A percentile compares a stretch with the other conserved stretches of the same genome.
phyloP scores from a whole-genome alignment of 768 basidiomycete species.

The Chalciporus piperatus region DNA sequence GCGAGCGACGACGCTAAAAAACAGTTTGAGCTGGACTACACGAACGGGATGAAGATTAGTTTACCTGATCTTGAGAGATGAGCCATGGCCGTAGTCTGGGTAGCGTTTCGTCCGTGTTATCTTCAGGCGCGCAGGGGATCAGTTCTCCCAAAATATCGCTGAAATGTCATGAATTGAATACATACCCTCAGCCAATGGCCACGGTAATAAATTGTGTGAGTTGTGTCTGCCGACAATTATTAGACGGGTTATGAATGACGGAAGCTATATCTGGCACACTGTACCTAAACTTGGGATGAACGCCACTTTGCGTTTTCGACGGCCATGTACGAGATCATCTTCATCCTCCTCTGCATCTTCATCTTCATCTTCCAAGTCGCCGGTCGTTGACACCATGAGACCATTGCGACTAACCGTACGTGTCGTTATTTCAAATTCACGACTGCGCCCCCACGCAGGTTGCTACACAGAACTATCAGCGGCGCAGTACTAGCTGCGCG shows the following conservation, averaged over 20 bases:
- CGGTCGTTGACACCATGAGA: conserved; percentile 64
- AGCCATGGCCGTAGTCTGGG: conserved; percentile 71
- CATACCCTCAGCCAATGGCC: conserved; percentile 84
- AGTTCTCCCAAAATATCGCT: conserved; percentile 17
- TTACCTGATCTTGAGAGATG: conserved; percentile 79
- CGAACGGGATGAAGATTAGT: conserved; percentile 3
- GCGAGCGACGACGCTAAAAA: conserved; percentile 74
- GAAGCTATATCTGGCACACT: conserved; percentile 23
- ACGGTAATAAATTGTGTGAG: conserved; percentile 86
- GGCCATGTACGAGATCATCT: conserved; percentile 59
- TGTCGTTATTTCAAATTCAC: conserved; percentile 89
- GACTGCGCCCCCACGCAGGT: conserved; percentile 86
- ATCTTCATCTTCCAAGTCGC: conserved; percentile 80
- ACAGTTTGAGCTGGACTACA: conserved; percentile 19
- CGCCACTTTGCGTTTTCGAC: conserved; percentile 73
- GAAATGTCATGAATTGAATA: conserved; percentile 9
- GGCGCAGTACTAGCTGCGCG: background rate
- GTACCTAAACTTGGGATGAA: conserved; percentile 84
- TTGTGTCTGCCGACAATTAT: conserved; percentile 56
- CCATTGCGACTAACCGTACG: conserved; percentile 64
- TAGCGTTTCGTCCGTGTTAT: conserved; percentile 79
- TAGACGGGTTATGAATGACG: conserved; percentile 11
- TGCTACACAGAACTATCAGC: conserved; percentile 49
- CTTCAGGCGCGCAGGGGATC: conserved; percentile 36
- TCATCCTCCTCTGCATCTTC: conserved; percentile 61